phyloP scores from a whole-genome alignment of 2,329 filamentous ascomycete genomes.

The Zasmidium cellare region DNA sequence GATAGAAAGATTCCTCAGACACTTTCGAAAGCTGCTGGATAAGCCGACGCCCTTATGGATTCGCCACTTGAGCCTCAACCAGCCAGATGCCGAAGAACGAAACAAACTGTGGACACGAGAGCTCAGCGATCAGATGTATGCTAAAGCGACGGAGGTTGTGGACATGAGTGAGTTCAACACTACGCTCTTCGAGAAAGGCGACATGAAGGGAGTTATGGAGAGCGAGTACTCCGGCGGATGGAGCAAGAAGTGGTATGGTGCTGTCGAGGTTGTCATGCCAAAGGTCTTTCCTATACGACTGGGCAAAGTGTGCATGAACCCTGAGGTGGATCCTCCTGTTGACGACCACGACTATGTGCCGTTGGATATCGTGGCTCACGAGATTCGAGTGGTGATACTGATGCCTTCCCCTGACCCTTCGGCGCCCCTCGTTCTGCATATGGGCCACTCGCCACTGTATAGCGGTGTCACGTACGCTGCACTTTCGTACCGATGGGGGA shows the following conservation, averaged over 20 bases:
- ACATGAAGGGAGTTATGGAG: slow-evolving; percentile 3
- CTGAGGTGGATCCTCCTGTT: not conserved
- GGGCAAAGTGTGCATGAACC: not conserved
- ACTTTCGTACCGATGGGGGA: slow-evolving; percentile 15
- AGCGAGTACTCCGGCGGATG: not conserved
- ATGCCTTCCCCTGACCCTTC: not conserved
- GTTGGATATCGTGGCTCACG: slow-evolving; percentile 5
- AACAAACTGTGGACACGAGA: slow-evolving; percentile 11
- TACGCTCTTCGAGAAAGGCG: slow-evolving; percentile 4
- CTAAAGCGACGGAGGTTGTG: slow-evolving; percentile 8
- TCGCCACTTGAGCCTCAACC: slow-evolving; percentile 11
- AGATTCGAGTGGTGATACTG: slow-evolving; percentile 5
- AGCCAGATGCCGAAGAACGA: slow-evolving; percentile 2
- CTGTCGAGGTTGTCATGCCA: not conserved
- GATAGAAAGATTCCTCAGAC: slow-evolving; percentile 7
- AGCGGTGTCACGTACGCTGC: slow-evolving; percentile 12
- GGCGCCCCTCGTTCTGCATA: slow-evolving; percentile 4
- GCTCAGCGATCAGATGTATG: slow-evolving; percentile 12
- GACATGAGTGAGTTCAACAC: slow-evolving; percentile 14
- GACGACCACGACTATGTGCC: slow-evolving; percentile 4
- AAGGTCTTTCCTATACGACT: slow-evolving; percentile 8
- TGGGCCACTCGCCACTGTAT: slow-evolving; percentile 9
- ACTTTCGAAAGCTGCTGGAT: slow-evolving; percentile 1
- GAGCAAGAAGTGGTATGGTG: slow-evolving; percentile 11
- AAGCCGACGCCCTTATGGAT: slow-evolving; percentile 8